Evolutionary conservation across 495 filamentous ascomycete species (phyloP).

Genomic region (Lasiosphaeriaceae sp.): DNA sequence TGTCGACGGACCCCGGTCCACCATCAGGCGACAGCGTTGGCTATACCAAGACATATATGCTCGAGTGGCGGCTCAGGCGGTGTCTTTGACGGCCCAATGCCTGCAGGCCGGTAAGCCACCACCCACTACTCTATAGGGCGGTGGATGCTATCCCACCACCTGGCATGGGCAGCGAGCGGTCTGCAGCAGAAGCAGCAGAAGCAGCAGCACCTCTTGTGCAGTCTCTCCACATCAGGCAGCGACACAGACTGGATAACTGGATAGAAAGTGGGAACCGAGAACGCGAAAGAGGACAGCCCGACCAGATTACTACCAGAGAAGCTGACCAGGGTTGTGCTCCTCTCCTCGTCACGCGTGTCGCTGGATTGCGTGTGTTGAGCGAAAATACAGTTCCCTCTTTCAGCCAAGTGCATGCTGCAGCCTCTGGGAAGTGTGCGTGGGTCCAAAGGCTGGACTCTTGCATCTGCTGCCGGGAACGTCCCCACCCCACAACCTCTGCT

Average conservation of each 20-base stretch:
- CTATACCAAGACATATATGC: not conserved
- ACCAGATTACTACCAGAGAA: too few relatives aligned
- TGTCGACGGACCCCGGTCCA: constrained; percentile 8
- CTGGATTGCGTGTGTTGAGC: too few relatives aligned
- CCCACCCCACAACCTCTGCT: too few relatives aligned
- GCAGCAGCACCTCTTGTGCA: not conserved
- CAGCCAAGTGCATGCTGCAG: constrained; percentile 6
- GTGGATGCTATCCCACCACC: not conserved
- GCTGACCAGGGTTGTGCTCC: not conserved
- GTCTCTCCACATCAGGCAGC: not conserved
- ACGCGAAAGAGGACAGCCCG: not conserved
- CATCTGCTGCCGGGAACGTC: too few relatives aligned
- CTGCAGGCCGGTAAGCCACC: not conserved
- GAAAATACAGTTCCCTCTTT: constrained; percentile 6
- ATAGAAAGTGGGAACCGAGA: not conserved
- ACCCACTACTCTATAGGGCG: too few relatives aligned
- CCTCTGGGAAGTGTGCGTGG: too few relatives aligned
- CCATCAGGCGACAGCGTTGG: not conserved
- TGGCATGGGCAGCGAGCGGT: not conserved
- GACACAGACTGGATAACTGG: constrained; percentile 10
- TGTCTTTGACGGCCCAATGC: too few relatives aligned
- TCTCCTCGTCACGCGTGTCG: constrained; percentile 1
- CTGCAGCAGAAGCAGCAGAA: too few relatives aligned
- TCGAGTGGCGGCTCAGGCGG: not conserved
- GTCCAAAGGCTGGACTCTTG: too few relatives aligned